Evolutionary conservation across 768 basidiomycete genomes (phyloP), one percentile per base, ranked within the genome.

Genomic region (Boletus eberwhitei): DNA sequence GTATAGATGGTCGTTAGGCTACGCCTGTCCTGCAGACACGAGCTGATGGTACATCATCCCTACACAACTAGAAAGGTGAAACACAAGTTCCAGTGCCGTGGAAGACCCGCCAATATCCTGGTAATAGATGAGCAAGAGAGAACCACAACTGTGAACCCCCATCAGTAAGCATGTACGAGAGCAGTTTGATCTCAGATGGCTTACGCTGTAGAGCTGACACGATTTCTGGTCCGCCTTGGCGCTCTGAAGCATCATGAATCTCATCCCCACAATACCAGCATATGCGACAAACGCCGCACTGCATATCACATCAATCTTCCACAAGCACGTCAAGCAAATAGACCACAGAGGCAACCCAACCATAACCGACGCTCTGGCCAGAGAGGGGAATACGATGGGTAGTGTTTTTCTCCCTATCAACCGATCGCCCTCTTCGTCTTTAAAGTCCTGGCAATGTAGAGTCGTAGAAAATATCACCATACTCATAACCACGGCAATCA

Each of bases 351-450:
- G 68, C 2, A 69, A 46, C 34, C 63, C 63, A 11, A 70, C 13
- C 61, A 71, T 60, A 17, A 62, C 65, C 16, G 67, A 65, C 1
- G 48, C 14, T 19, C 68, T 65, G 8, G 67, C 65, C 16, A 65
- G 57, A 12, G 45, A 61, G 17, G 80, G 79, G 17, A 73, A 69
- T 13, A 71, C 70, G 53, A 80, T 76, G 4, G 80, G 79, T 2
- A 80, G 54, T 0, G 79, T 81, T 9, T 64, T 57, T 26, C 79
- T 66, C 4, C 75, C 76, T 12, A 69, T 64, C 13, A 66, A 53
- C 1, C 61, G 57, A 48, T 80, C 80, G 9, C 79, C 79, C 17
- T 74, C 71, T 35, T 72, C 62, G 45, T 81, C 80, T 45, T 75
- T 69, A 52, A 72, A 74, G 44, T 73, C 72, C 45, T 72, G 66